Percentiles rank a stretch among this genome's conserved stretches.
Conservation (phyloP, 768 basidiomycete species). For the Kwoniella dendrophila region DNA sequence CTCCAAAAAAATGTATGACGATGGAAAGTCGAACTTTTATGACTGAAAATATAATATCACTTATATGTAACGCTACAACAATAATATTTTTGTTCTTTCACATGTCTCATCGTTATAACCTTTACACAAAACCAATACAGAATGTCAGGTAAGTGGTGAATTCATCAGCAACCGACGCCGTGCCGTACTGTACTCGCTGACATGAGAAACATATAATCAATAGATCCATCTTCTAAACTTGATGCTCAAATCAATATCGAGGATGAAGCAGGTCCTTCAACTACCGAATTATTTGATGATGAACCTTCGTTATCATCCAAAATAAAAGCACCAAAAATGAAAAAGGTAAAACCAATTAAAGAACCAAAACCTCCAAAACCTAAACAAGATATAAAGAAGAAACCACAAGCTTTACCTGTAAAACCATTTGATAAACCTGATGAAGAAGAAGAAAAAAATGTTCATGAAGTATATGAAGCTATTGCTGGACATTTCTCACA, state of each 20-base stretch:
- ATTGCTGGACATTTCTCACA: constrained; percentile 56
- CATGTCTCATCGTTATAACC: too few species aligned
- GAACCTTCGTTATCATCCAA: neutral
- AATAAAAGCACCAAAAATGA: neutral
- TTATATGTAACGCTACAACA: too few species aligned
- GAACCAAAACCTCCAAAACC: constrained; percentile 2
- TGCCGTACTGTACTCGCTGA: too few species aligned
- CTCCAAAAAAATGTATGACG: too few species aligned
- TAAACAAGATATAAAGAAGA: constrained; percentile 16
- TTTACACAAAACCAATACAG: too few species aligned
- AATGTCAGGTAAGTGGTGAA: too few species aligned
- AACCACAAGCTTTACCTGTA: constrained; percentile 37
- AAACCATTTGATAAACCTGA: constrained; percentile 19
- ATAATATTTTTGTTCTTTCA: too few species aligned
- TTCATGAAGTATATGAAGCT: constrained; percentile 55
- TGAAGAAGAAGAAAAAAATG: constrained; percentile 45
- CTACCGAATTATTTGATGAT: too few species aligned
- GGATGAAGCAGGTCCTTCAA: constrained; percentile 5
- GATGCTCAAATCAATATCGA: neutral
- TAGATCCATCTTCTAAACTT: neutral
- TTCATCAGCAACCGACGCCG: too few species aligned
- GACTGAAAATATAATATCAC: too few species aligned
- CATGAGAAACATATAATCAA: too few species aligned
- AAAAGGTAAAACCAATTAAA: neutral
- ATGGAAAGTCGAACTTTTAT: too few species aligned